phyloP scores from a whole-genome alignment of 1,284 basidiomycete genomes.

The Ganoderma lingzhi region DNA sequence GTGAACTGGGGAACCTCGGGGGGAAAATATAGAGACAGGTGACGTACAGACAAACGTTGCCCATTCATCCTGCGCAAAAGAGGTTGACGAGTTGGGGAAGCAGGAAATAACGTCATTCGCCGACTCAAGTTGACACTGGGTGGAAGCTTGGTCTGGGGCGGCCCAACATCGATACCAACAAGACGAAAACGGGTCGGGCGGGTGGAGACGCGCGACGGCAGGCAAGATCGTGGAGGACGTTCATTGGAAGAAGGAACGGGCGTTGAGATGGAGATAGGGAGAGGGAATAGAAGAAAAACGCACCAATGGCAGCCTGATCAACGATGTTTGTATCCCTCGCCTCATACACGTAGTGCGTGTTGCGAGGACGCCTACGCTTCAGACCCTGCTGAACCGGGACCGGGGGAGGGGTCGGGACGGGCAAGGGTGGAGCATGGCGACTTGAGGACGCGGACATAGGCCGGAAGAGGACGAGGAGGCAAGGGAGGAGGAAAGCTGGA shows the following conservation, averaged over 20 bases:
- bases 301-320: conserved; percentile 52
- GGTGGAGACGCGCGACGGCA: conserved; percentile 13
- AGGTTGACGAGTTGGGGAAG: conserved; percentile 61
- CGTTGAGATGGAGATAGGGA: conserved; percentile 15
- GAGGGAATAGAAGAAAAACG: conserved; percentile 35
- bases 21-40: conserved; percentile 13
- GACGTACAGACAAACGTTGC: conserved; percentile 79
- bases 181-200: conserved; percentile 9
- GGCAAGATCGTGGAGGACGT: conserved; percentile 10
- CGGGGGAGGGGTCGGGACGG: conserved; percentile 46
- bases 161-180: conserved; percentile 5
- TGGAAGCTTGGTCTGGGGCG: conserved; percentile 43
- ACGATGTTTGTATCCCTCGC: conserved; percentile 43
- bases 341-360: conserved; percentile 28
- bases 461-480: conserved; percentile 30
- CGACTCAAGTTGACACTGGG: conserved; percentile 46
- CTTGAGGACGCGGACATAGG: conserved; percentile 46
- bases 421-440: conserved; percentile 45
- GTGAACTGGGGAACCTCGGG: conserved; percentile 16
- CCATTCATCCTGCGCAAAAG: conserved; percentile 73
- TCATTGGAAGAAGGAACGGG: conserved; percentile 16
- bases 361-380: conserved; percentile 39
- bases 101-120: conserved; percentile 78
- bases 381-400: conserved; percentile 35
- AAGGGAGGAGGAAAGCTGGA: conserved; percentile 23